Conservation (phyloP, 1,284 basidiomycete species). For the Marasmius fiardii region DNA sequence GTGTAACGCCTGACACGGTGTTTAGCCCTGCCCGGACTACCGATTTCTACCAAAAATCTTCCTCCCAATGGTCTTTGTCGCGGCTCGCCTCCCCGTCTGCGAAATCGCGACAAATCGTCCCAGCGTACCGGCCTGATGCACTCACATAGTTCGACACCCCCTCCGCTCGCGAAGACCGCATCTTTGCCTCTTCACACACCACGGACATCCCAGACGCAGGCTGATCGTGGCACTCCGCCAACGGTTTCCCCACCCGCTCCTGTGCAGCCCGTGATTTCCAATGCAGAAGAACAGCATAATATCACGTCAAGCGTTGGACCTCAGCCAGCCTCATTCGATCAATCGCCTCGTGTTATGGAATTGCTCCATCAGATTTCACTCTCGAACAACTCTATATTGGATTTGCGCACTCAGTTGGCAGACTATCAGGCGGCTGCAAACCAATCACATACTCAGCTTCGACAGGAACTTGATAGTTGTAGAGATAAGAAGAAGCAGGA, state of each 20-base stretch:
- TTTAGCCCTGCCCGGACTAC: constrained; percentile 36
- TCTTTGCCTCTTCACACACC: constrained; percentile 70
- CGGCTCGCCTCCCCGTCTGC: constrained; percentile 47
- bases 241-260: constrained; percentile 32
- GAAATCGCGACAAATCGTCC: constrained; percentile 55
- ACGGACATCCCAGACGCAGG: constrained; percentile 31
- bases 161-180: constrained; percentile 78
- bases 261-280: constrained; percentile 21
- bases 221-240: constrained; percentile 24
- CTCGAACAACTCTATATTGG: constrained; percentile 63
- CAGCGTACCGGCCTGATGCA: constrained; percentile 33
- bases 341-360: constrained; percentile 71
- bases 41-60: constrained; percentile 45
- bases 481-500: constrained; percentile 81
- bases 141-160: constrained; percentile 64
- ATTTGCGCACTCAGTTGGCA: constrained; percentile 74
- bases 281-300: constrained; percentile 32
- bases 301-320: constrained; percentile 32
- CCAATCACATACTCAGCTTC: constrained; percentile 63
- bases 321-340: constrained; percentile 48
- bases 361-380: constrained; percentile 75
- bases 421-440: constrained; percentile 63
- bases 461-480: constrained; percentile 70
- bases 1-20: not conserved
- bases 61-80: constrained; percentile 36